Evolutionary conservation across 176 grass and related monocot species (phyloP).

Genomic region (Hyparrhenia diplandra): DNA sequence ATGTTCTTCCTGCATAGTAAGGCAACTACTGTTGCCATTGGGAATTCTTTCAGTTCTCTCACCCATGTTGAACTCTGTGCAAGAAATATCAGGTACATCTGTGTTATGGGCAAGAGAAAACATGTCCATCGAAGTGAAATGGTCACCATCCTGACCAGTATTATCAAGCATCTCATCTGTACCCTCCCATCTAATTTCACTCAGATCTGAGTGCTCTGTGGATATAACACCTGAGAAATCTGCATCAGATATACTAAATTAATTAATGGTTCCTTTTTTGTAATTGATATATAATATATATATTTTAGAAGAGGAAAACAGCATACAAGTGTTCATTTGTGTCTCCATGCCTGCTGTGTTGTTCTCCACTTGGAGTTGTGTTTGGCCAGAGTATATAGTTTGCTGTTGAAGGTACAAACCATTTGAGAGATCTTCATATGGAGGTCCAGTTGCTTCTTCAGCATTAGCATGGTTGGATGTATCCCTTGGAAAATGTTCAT

Average conservation of each 20-base stretch:
- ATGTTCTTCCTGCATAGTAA: constrained; percentile 41
- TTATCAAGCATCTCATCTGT: constrained; percentile 25
- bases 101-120: constrained; percentile 22
- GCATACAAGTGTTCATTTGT: constrained; percentile 36
- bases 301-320: background rate
- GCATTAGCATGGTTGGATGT: constrained; percentile 26
- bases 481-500: constrained; percentile 26
- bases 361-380: constrained; percentile 27
- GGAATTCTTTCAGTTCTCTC: constrained; percentile 39
- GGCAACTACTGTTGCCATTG: constrained; percentile 42
- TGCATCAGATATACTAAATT: constrained; percentile 36
- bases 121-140: constrained; percentile 20
- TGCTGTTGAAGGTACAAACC: constrained; percentile 30
- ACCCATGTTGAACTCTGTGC: constrained; percentile 28
- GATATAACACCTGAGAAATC: constrained; percentile 34
- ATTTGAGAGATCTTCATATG: constrained; percentile 23
- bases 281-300: background rate
- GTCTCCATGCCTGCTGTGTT: constrained; percentile 8
- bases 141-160: constrained; percentile 33
- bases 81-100: constrained; percentile 32
- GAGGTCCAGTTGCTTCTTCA: constrained; percentile 28
- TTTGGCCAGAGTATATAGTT: constrained; percentile 25
- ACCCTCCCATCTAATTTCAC: constrained; percentile 31
- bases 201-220: constrained; percentile 44
- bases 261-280: background rate